These are phyloP conservation scores for Mycena galericulata DNA, from an alignment of 768 basidiomycete genomes.

Conservation along the genomic window DNA sequence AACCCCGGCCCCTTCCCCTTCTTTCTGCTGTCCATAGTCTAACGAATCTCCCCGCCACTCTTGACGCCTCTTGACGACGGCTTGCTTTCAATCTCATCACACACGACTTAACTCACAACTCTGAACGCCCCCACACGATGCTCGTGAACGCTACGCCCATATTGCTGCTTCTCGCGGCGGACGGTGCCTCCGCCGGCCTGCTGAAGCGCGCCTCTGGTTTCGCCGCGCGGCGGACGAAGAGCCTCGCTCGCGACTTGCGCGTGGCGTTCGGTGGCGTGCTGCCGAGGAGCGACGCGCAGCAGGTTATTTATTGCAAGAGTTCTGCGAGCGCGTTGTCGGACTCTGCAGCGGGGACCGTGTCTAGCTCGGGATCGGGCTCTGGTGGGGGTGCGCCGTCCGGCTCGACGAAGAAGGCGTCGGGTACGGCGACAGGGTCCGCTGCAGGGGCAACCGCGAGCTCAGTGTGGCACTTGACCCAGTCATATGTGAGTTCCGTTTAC, in stretches of 20 bases:
- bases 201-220: constrained; percentile 62
- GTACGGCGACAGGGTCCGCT: constrained; percentile 31
- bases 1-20: not conserved
- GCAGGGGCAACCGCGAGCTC: constrained; percentile 51
- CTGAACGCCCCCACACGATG: constrained; percentile 23
- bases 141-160: constrained; percentile 41
- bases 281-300: constrained; percentile 49
- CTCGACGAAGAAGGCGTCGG: constrained; percentile 33
- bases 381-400: constrained; percentile 28
- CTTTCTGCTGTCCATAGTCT: not conserved
- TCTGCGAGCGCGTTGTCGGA: constrained; percentile 38
- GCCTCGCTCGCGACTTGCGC: constrained; percentile 76
- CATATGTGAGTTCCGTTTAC: constrained; percentile 59
- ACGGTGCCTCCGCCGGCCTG: constrained; percentile 34
- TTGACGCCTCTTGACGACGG: constrained; percentile 8
- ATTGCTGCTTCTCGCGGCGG: constrained; percentile 37
- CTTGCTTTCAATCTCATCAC: not conserved
- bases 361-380: constrained; percentile 30
- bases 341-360: constrained; percentile 40
- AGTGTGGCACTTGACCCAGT: constrained; percentile 69
- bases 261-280: constrained; percentile 70
- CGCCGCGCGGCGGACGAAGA: constrained; percentile 69
- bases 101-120: not conserved
- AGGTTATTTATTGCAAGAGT: constrained; percentile 60
- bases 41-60: not conserved